These are phyloP conservation scores for Xerocomellus dryophilus DNA, from an alignment of 768 basidiomycete species.

Conservation along the genomic window DNA sequence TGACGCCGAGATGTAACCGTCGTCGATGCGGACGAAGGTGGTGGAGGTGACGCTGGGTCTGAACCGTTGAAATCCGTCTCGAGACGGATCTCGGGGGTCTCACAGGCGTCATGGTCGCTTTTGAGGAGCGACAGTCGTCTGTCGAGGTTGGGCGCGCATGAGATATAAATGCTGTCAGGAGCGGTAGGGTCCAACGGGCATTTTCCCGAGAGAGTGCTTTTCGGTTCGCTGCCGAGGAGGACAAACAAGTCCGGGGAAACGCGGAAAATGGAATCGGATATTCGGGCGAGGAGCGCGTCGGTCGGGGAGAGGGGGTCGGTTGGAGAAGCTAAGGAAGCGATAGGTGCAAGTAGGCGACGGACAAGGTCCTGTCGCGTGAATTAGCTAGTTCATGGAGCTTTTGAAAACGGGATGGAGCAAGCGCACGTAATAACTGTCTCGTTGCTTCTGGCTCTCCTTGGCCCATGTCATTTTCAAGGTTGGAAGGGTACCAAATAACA, in stretches of 20 bases:
- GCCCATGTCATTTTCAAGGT: constrained; percentile 55
- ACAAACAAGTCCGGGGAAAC: constrained; percentile 51
- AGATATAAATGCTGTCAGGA: constrained; percentile 45
- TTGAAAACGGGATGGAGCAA: neutral
- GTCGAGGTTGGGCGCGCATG: constrained; percentile 53
- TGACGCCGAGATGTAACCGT: constrained; percentile 25
- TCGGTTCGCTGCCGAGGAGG: constrained; percentile 52
- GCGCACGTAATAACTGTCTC: constrained; percentile 71
- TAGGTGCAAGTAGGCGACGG: constrained; percentile 56
- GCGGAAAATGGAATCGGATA: constrained; percentile 54
- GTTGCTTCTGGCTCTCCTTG: constrained; percentile 53
- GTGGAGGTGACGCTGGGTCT: neutral
- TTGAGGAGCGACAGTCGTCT: constrained; percentile 48
- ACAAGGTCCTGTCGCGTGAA: constrained; percentile 57
- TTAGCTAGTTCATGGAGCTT: constrained; percentile 1
- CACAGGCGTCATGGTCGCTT: constrained; percentile 9
- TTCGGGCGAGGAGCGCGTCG: constrained; percentile 49
- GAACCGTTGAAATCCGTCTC: constrained; percentile 28
- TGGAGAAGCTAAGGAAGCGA: constrained; percentile 44
- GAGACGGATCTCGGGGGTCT: constrained; percentile 42
- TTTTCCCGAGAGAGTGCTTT: constrained; percentile 28
- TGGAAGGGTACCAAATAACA: constrained; percentile 64
- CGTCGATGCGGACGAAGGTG: constrained; percentile 36
- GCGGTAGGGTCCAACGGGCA: constrained; percentile 54
- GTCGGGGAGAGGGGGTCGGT: constrained; percentile 35